Evolutionary conservation across 306 rosid species (phyloP), one percentile per base, ranked within the genome.

Genomic region (Inga laurina): DNA sequence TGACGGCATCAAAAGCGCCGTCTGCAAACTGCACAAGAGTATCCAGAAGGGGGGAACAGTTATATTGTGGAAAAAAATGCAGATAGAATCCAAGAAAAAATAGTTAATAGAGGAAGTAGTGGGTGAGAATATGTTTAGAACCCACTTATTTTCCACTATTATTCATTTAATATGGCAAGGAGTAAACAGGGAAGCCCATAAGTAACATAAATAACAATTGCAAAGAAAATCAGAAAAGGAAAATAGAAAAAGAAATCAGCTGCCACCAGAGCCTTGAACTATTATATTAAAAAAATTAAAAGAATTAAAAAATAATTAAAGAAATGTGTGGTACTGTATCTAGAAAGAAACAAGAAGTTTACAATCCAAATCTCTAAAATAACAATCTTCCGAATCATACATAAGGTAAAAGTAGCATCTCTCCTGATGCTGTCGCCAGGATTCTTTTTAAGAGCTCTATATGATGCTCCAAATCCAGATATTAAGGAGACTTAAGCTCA

Each of bases 11-110:
- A 59, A 93, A 93, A 19, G 80, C 84, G 35, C 83, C 93, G 30
- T 91, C 91, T 79, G 67, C 86, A 71, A 95, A 86, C 99, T 93
- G 88, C 72, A 77, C 72, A 75, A 21, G 41, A 32, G 74, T 37
- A 72, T 24, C 44, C 21, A 62, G n/a, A 15, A 32, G n/a, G 45
- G 10, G 48, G 3, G 14, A 19, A 59, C 43, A 56, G 24, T 48
- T 35, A 71, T 10, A 48, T 61, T n/a, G 65, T 57, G 65, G 52
- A 34, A 34, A 69, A 24, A 45, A 71, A 46, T 10, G 3, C 6
- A 49, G 27, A 49, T n/a, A 45, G 19, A 56, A 21, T 1, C 44
- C 21, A 45, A 44, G 51, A 7, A 48, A 34, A 8, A 37, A 21
- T 32, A 13, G 11, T 59, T 22, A 73, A 57, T 19, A 21, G 10